Percentiles rank a stretch among this genome's conserved stretches.
Conservation (phyloP, 306 rosid genomes). For the Elaeagnus macrophylla region DNA sequence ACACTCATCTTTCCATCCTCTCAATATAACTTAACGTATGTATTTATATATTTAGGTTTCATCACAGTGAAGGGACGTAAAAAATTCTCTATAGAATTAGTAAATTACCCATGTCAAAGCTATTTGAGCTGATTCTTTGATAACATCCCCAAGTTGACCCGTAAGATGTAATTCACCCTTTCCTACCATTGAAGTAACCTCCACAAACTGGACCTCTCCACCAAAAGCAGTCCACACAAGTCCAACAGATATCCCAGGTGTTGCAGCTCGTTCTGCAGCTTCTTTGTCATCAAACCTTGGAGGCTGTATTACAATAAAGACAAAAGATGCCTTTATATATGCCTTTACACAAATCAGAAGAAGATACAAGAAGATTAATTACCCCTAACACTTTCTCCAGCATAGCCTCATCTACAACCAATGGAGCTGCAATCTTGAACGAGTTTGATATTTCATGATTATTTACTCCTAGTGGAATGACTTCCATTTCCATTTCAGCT, state of each 20-base stretch:
- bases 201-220: conserved; percentile 99
- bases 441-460: conserved; percentile 61
- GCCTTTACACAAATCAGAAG: too few relatives aligned
- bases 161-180: conserved; percentile 96
- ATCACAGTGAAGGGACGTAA: too few relatives aligned
- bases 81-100: conserved; percentile 13
- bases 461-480: conserved; percentile 76
- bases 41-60: too few relatives aligned
- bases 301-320: conserved; percentile 52
- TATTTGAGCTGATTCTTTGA: conserved; percentile 96
- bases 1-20: too few relatives aligned
- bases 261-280: conserved; percentile 76
- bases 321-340: neutral
- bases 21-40: too few relatives aligned
- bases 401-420: conserved; percentile 83
- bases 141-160: conserved; percentile 96
- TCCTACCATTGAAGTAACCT: conserved; percentile 83
- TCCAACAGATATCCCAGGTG: conserved; percentile 86
- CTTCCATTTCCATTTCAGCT: conserved; percentile 97
- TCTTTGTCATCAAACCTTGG: conserved; percentile 84
- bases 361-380: conserved; percentile 17
- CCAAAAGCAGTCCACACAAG: conserved; percentile 96
- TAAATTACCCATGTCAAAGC: conserved; percentile 90
- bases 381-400: conserved; percentile 98
- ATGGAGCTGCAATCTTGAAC: conserved; percentile 56